phyloP scores from a whole-genome alignment of 495 filamentous ascomycete genomes.

The Aspergillus biplanus region DNA sequence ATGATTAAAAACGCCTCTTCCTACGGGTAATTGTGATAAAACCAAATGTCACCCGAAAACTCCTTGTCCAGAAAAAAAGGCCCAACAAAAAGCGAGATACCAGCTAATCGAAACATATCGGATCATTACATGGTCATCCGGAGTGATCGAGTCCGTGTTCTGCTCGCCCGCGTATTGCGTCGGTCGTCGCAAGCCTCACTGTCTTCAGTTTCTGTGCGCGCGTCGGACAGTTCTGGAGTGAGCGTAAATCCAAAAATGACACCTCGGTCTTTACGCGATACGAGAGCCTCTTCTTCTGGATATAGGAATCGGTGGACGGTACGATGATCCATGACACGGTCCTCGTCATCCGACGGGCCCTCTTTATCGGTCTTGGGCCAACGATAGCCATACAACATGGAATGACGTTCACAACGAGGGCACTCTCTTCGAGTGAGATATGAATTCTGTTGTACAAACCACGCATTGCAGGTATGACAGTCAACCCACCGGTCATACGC shows the following conservation, averaged over 20 bases:
- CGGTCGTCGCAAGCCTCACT: conserved; percentile 39
- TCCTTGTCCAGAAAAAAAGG: conserved; percentile 10
- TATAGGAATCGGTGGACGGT: conserved; percentile 70
- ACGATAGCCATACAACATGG: conserved; percentile 88
- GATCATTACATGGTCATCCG: conserved; percentile 46
- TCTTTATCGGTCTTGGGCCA: conserved; percentile 93
- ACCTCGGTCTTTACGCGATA: conserved; percentile 52
- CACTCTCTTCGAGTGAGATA: conserved; percentile 85
- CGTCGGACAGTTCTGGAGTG: conserved; percentile 45
- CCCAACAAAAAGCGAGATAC: neutral
- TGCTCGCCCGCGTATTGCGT: conserved; percentile 42
- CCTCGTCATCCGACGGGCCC: conserved; percentile 73
- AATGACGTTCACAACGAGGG: conserved; percentile 91
- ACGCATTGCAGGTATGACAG: conserved; percentile 77
- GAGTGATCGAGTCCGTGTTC: conserved; percentile 39
- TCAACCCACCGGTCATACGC: conserved; percentile 81
- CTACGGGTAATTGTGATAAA: neutral
- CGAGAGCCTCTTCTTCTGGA: conserved; percentile 64
- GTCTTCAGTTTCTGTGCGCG: conserved; percentile 41
- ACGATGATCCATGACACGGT: conserved; percentile 73
- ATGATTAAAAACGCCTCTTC: conserved; percentile 15
- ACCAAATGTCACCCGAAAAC: conserved; percentile 18
- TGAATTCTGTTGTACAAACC: conserved; percentile 85
- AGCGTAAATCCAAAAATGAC: conserved; percentile 43
- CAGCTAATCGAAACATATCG: conserved; percentile 2